phyloP scores from a whole-genome alignment of 176 grass and related monocot species.

The Phyllostachys edulis region DNA sequence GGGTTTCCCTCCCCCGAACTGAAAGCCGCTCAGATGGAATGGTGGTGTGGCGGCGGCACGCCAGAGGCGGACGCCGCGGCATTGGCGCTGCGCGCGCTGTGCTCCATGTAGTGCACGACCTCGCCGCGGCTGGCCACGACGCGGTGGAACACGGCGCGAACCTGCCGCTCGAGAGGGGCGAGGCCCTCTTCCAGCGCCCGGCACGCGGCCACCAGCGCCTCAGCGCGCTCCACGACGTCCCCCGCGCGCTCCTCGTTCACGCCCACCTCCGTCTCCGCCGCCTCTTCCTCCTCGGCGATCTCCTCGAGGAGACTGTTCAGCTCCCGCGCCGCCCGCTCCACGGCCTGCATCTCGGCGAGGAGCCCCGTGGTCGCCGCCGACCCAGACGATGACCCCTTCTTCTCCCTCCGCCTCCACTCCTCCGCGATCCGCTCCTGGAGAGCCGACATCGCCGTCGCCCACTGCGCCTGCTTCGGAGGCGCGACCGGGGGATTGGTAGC shows the following conservation, averaged over 20 bases:
- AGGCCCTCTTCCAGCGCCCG: slow-evolving; percentile 65
- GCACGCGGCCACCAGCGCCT: slow-evolving; percentile 62
- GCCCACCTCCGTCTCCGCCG: neutral
- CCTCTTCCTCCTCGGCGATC: slow-evolving; percentile 41
- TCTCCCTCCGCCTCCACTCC: slow-evolving; percentile 61
- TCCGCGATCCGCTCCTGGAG: slow-evolving; percentile 74
- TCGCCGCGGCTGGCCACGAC: slow-evolving; percentile 63
- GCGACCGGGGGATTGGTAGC: slow-evolving; percentile 17
- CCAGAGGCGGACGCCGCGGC: slow-evolving; percentile 31
- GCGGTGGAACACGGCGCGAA: slow-evolving; percentile 81
- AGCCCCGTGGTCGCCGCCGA: slow-evolving; percentile 31
- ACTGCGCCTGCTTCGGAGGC: slow-evolving; percentile 67
- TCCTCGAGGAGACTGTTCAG: slow-evolving; percentile 62
- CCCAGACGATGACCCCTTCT: slow-evolving; percentile 38
- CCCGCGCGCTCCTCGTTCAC: slow-evolving; percentile 27
- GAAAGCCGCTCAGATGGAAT: slow-evolving; percentile 35
- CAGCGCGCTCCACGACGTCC: slow-evolving; percentile 48
- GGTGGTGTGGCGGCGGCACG: slow-evolving; percentile 24
- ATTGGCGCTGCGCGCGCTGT: slow-evolving; percentile 37
- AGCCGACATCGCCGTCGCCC: slow-evolving; percentile 52
- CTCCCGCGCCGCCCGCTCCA: slow-evolving; percentile 55
- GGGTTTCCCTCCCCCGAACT: neutral
- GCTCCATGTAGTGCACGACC: slow-evolving; percentile 55
- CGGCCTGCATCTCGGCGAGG: slow-evolving; percentile 69
- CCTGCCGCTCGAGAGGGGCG: slow-evolving; percentile 67